Evolutionary conservation across 1,139 yeast genomes (phyloP).

Genomic region (Suzukiozyma palmioleophila): DNA sequence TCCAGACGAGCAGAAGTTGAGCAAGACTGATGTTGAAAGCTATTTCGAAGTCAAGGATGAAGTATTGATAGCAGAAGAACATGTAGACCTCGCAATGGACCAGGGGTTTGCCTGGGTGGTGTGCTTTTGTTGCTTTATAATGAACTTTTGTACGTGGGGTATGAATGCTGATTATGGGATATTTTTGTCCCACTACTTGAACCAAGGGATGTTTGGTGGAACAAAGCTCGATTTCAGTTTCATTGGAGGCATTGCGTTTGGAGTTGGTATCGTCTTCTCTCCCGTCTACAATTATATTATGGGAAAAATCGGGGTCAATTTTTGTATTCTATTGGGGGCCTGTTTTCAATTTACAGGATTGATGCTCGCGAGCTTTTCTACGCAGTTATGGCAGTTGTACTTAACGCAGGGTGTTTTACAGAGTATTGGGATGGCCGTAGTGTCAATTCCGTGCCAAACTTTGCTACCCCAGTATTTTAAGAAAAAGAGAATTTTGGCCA

Average conservation of each 20-base stretch:
- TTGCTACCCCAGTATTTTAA: conserved; percentile 52
- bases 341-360: conserved; percentile 47
- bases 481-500: conserved; percentile 50
- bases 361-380: conserved; percentile 51
- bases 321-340: conserved; percentile 38
- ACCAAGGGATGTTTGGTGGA: conserved; percentile 37
- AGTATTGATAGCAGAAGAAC: too few species aligned
- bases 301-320: conserved; percentile 38
- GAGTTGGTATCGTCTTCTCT: conserved; percentile 28
- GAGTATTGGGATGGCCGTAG: conserved; percentile 45
- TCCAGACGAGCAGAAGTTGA: neutral
- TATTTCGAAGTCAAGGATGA: neutral
- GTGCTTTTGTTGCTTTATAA: conserved; percentile 35
- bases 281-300: conserved; percentile 38
- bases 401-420: conserved; percentile 50
- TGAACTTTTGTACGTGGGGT: conserved; percentile 50
- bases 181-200: conserved; percentile 43
- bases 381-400: conserved; percentile 48
- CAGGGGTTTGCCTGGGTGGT: conserved; percentile 50
- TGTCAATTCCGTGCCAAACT: conserved; percentile 39
- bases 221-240: conserved; percentile 36
- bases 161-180: conserved; percentile 52
- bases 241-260: conserved; percentile 42
- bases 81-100: conserved; percentile 18
- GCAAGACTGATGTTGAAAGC: neutral